These are phyloP conservation scores for Lachnellula cervina DNA, from an alignment of 2,329 filamentous ascomycete genomes.

Conservation along the genomic window DNA sequence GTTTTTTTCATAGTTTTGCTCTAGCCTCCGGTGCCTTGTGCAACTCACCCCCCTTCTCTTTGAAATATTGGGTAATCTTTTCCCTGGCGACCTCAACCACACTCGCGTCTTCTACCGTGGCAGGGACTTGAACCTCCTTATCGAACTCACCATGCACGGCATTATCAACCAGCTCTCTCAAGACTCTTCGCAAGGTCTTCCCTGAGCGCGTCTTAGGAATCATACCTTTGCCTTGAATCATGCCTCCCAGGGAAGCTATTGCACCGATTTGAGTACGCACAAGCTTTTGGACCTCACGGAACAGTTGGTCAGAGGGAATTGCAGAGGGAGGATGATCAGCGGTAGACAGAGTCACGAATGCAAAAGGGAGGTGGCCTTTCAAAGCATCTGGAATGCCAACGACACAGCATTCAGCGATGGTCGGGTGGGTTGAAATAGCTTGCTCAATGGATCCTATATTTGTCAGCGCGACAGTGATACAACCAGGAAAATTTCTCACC, in stretches of 20 bases:
- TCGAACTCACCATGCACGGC: constrained; percentile 69
- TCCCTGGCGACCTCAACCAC: constrained; percentile 69
- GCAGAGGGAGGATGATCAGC: constrained; percentile 48
- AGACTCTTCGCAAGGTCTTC: constrained; percentile 78
- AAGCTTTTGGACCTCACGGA: constrained; percentile 62
- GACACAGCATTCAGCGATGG: constrained; percentile 78
- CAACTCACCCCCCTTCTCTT: constrained; percentile 31
- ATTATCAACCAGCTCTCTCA: constrained; percentile 81
- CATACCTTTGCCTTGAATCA: constrained; percentile 79
- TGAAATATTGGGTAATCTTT: constrained; percentile 74
- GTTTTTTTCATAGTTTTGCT: constrained; percentile 43
- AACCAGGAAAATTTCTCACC: constrained; percentile 45
- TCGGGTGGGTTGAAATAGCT: constrained; percentile 75
- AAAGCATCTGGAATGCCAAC: constrained; percentile 79
- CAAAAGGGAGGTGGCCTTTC: constrained; percentile 89
- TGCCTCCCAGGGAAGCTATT: constrained; percentile 79
- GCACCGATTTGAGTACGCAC: constrained; percentile 80
- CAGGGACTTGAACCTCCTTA: constrained; percentile 68
- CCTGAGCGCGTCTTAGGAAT: constrained; percentile 91
- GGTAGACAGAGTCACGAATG: constrained; percentile 66
- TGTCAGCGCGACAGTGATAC: constrained; percentile 4
- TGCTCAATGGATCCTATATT: constrained; percentile 76
- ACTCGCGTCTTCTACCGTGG: constrained; percentile 75
- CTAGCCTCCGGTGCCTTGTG: constrained; percentile 31
- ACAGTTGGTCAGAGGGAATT: constrained; percentile 41